These are phyloP conservation scores for Phaffomyces thermotolerans DNA, from an alignment of 805 yeast genomes.

Conservation along the genomic window DNA sequence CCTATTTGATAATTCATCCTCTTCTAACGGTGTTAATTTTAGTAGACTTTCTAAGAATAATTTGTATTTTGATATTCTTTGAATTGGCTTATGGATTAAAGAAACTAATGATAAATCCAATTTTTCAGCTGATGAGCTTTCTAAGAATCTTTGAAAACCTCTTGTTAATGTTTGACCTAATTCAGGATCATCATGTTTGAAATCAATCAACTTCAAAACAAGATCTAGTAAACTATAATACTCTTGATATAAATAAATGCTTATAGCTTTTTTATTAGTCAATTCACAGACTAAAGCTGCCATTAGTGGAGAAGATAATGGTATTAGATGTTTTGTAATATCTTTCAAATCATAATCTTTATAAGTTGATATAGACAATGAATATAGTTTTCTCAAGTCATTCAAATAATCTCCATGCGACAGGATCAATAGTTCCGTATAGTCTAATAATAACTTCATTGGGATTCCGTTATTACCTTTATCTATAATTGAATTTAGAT, in stretches of 20 bases:
- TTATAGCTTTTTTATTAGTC: slow-evolving; percentile 20
- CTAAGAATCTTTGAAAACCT: slow-evolving; percentile 32
- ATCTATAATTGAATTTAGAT: slow-evolving; percentile 32
- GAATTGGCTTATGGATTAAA: slow-evolving; percentile 46
- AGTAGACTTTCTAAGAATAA: slow-evolving; percentile 39
- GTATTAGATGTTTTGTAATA: background rate
- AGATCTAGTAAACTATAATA: slow-evolving; percentile 29
- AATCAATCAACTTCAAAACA: slow-evolving; percentile 28
- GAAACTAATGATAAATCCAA: slow-evolving; percentile 48
- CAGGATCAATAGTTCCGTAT: slow-evolving; percentile 24
- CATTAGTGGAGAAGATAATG: slow-evolving; percentile 17
- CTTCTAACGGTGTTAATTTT: slow-evolving; percentile 23
- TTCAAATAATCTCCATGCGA: slow-evolving; percentile 28
- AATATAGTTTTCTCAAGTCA: slow-evolving; percentile 17
- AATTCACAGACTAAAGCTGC: slow-evolving; percentile 19
- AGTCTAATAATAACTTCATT: slow-evolving; percentile 25
- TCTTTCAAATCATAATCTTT: background rate
- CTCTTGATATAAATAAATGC: slow-evolving; percentile 26
- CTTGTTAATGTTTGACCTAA: slow-evolving; percentile 17
- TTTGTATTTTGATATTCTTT: slow-evolving; percentile 43
- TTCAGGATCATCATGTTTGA: slow-evolving; percentile 21
- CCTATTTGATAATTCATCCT: slow-evolving; percentile 12
- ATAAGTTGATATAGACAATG: slow-evolving; percentile 1
- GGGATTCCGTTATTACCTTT: slow-evolving; percentile 29
- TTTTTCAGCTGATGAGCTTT: slow-evolving; percentile 32